Evolutionary conservation across 768 basidiomycete species (phyloP).

Genomic region (Tremella mesenterica): DNA sequence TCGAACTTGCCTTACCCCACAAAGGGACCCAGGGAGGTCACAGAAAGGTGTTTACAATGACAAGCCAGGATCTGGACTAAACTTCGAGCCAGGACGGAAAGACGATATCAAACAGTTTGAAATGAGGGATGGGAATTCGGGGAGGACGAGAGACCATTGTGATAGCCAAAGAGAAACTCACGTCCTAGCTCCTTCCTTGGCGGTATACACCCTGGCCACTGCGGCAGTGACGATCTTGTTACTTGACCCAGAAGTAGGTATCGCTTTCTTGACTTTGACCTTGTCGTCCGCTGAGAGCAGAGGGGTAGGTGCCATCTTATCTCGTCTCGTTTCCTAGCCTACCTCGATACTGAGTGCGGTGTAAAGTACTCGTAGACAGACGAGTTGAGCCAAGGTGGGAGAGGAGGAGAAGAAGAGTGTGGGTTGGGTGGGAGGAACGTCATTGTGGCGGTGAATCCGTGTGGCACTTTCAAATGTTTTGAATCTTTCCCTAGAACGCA

Average conservation of each 20-base stretch:
- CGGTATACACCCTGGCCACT: conserved; percentile 81
- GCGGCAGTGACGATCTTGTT: conserved; percentile 77
- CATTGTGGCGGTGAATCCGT: too few species aligned
- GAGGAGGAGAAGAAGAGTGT: too few species aligned
- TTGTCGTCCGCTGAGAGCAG: conserved; percentile 56
- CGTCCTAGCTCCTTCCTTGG: conserved; percentile 42
- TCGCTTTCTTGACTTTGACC: conserved; percentile 57
- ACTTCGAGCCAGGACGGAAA: background rate
- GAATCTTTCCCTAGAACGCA: too few species aligned
- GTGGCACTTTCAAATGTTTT: too few species aligned
- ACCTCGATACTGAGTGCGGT: too few species aligned
- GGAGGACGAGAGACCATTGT: background rate
- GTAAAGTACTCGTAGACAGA: too few species aligned
- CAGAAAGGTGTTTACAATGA: background rate
- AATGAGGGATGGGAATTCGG: conserved; percentile 50
- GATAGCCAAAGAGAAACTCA: conserved; percentile 14
- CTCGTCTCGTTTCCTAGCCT: background rate
- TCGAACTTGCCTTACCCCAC: too few species aligned
- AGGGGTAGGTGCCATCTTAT: background rate
- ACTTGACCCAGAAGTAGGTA: conserved; percentile 47
- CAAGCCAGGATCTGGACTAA: background rate
- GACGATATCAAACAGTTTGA: background rate
- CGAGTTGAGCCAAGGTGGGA: too few species aligned
- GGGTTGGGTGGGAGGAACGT: too few species aligned
- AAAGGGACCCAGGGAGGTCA: too few species aligned